Evolutionary conservation across 2,329 filamentous ascomycete genomes (phyloP).

Genomic region (Penicillium sp.): DNA sequence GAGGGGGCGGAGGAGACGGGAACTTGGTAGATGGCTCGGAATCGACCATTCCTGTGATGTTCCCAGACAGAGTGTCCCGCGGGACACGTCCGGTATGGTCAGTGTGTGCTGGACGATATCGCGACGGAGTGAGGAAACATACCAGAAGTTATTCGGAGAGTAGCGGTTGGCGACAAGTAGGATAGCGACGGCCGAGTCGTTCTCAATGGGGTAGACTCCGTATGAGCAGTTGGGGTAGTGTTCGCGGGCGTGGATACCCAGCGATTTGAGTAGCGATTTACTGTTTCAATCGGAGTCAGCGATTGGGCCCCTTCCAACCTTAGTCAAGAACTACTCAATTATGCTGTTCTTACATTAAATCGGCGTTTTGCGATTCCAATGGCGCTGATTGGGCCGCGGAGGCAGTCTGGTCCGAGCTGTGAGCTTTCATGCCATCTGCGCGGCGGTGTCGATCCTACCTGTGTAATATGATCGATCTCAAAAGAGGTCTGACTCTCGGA

Average conservation of each 20-base stretch:
- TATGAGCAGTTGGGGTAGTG: slow-evolving; percentile 84
- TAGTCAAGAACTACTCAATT: too few relatives aligned
- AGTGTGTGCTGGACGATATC: background rate
- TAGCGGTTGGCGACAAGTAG: slow-evolving; percentile 95
- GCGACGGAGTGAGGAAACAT: slow-evolving; percentile 18
- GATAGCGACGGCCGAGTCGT: slow-evolving; percentile 76
- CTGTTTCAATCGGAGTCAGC: slow-evolving; percentile 49
- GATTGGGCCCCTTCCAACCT: background rate
- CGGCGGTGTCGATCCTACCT: slow-evolving; percentile 55
- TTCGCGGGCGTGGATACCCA: slow-evolving; percentile 77
- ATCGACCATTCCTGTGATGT: slow-evolving; percentile 98
- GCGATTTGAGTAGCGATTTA: slow-evolving; percentile 79
- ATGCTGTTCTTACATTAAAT: slow-evolving; percentile 70
- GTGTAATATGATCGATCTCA: slow-evolving; percentile 80
- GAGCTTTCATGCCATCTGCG: slow-evolving; percentile 6
- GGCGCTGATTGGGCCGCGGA: slow-evolving; percentile 79
- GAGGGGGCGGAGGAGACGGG: slow-evolving; percentile 64
- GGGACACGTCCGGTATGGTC: background rate
- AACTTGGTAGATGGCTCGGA: slow-evolving; percentile 86
- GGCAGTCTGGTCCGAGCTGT: slow-evolving; percentile 65
- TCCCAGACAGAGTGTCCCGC: background rate
- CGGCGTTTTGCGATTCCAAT: slow-evolving; percentile 74
- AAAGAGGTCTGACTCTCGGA: slow-evolving; percentile 87
- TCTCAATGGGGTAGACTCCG: slow-evolving; percentile 79
- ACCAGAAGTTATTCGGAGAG: slow-evolving; percentile 98